A percentile compares a stretch with the other conserved stretches of the same genome.
Conservation (phyloP, 306 rosid genomes). For the Castanea crenata region DNA sequence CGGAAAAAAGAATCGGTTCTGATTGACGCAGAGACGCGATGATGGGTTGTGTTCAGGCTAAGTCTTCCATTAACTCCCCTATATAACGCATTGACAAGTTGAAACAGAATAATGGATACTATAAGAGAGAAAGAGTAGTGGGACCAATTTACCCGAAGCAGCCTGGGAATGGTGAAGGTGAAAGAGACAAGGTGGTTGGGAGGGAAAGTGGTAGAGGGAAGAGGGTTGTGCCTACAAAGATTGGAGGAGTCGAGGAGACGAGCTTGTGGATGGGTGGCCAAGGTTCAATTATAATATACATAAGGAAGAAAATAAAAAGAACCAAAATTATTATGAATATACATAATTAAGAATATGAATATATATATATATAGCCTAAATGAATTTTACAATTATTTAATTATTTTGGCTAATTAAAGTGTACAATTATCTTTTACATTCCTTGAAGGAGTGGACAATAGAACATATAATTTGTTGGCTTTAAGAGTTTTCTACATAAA, state of each 20-base stretch:
- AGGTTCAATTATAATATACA: not conserved
- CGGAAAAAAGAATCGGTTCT: slow-evolving; percentile 22
- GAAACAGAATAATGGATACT: slow-evolving; percentile 18
- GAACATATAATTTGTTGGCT: too few species aligned
- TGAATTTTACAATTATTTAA: too few species aligned
- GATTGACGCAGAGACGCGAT: too few species aligned
- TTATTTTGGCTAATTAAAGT: too few species aligned
- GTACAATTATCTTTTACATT: too few species aligned
- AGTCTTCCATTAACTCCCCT: not conserved
- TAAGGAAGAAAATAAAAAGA: too few species aligned
- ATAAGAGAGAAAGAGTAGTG: slow-evolving; percentile 2
- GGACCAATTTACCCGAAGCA: slow-evolving; percentile 9
- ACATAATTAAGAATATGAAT: too few species aligned
- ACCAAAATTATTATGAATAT: too few species aligned
- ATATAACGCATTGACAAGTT: slow-evolving; percentile 13
- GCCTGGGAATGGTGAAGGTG: not conserved
- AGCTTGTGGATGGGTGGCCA: slow-evolving; percentile 57
- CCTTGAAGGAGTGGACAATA: too few species aligned
- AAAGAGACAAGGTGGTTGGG: not conserved
- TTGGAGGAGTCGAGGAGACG: slow-evolving; percentile 50
- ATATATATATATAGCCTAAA: too few species aligned
- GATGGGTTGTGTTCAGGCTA: slow-evolving; percentile 71
- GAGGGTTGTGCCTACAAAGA: slow-evolving; percentile 26
- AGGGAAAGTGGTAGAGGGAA: not conserved
- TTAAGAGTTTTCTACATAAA: too few species aligned